Base-by-base conservation (phyloP, 371 early-diverging fungal genomes). In the Dichotomocladium elegans region DNA sequence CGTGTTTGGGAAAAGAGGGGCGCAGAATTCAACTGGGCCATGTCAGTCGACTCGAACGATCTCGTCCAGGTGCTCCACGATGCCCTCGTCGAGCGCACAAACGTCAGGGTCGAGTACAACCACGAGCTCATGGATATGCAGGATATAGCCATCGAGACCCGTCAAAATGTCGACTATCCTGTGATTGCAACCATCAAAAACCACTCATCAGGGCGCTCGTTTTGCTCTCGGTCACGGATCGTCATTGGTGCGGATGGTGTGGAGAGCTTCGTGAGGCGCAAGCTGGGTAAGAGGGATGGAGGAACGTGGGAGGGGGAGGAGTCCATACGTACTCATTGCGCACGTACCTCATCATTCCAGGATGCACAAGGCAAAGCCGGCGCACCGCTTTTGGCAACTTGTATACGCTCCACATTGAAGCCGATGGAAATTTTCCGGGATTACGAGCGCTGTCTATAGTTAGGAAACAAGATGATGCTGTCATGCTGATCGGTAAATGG, bases 171-270 rank as follows among this genome's bases (percentile, higher is more conserved):
- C 25, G 40, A 53, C 24, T 55, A 47, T 21, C 44, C 51, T 12
- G 52, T 60, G 28, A 41, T 56, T n/a, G 48, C 62, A 7, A 55
- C 55, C 33, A 58, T 64, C 12, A 58, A 58, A 15, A 29, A 70
- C 43, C 43, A 48, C 9, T 35, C 60, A 29, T 59, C 69, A 34
- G 55, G 57, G 11, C 27, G 57, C 25, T 40, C 55, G 6, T 22
- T 51, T 15, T 51, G 57, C 17, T 63, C 60, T 61, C 60, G 60
- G 41, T 53, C 68, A 11, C 50, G 61, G 3, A 44, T 60, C 3
- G 43, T 74, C 7, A 60, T 74, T 58, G 68, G 62, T 3, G 70
- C 70, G 8, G 70, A 74, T 31, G 70, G 68, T 29, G 47, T 33
- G 15, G 40, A 61, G 9, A 68, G 68, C 22, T 57, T 68, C 31